Conservation (phyloP, 1,139 yeast genomes). For the Yamadazyma triangularis region DNA sequence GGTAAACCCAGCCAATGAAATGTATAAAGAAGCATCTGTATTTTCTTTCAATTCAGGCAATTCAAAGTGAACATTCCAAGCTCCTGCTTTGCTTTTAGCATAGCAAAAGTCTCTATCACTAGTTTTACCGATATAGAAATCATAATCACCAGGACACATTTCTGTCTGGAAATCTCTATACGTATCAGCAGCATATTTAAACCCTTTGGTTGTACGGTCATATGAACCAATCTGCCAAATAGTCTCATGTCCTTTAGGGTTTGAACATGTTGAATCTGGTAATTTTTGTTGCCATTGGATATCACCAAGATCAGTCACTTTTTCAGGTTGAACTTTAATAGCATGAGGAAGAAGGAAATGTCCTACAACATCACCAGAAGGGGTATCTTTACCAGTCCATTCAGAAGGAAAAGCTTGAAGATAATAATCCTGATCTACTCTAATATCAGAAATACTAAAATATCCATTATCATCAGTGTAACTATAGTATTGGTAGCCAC, state of each 20-base stretch:
- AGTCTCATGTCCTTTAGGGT: slow-evolving; percentile 4
- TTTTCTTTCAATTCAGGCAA: slow-evolving; percentile 2
- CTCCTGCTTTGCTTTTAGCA: slow-evolving; percentile 9
- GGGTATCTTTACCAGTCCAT: slow-evolving; percentile 6
- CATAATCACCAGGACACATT: slow-evolving; percentile 8
- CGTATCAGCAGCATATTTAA: slow-evolving; percentile 4
- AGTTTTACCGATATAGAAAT: slow-evolving; percentile 6
- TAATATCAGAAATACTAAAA: slow-evolving; percentile 5
- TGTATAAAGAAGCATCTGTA: slow-evolving; percentile 4
- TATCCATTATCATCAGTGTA: slow-evolving; percentile 12
- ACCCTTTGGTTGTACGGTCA: slow-evolving; percentile 10
- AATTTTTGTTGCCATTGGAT: slow-evolving; percentile 2
- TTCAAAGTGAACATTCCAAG: slow-evolving; percentile 10
- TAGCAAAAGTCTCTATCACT: slow-evolving; percentile 9
- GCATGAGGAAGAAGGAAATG: not conserved
- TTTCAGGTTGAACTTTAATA: not conserved
- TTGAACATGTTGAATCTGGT: not conserved
- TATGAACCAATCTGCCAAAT: slow-evolving; percentile 10
- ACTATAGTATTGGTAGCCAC: slow-evolving; percentile 8
- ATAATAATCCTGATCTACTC: slow-evolving; percentile 5
- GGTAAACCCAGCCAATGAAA: slow-evolving; percentile 9
- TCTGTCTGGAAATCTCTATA: slow-evolving; percentile 9
- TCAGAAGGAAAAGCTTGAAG: slow-evolving; percentile 8
- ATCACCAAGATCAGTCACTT: slow-evolving; percentile 3
- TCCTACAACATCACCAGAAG: slow-evolving; percentile 4